Evolutionary conservation across 371 early-diverging fungal species (phyloP), one percentile per base, ranked within the genome.

Genomic region (Mortierella sp.): DNA sequence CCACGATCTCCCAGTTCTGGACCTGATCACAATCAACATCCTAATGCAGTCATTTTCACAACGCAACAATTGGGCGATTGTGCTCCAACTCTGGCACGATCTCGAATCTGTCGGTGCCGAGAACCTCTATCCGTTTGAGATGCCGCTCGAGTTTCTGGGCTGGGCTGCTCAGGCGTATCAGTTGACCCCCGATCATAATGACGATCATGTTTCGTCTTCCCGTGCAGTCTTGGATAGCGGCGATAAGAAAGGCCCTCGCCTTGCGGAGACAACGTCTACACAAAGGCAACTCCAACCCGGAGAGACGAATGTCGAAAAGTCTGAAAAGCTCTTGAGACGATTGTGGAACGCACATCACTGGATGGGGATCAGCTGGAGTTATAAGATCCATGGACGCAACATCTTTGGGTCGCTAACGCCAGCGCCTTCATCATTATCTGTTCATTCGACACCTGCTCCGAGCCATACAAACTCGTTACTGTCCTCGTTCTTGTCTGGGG

Each of bases 111-210:
- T 75, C 9, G 69, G 69, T 8, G 51, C 63, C 11, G 68, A 73
- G 19, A 52, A 63, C 4, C 26, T 73, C 42, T 59, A 73, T 32
- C 73, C 73, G 39, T 51, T 50, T 46, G 49, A 54, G 60, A 60
- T 75, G 53, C 75, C 75, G 42, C 50, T 55, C 30, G 75, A 75
- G 51, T 51, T 68, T 34, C 28, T 68, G 41, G 69, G 69, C 12
- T 64, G 58, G 68, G 69, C 69, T 6, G 68, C 75, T 4, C 64
- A 64, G 21, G 75, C 75, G 12, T 68, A 63, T 41, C 54, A 66
- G 39, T 17, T 46, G 58, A 53, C 54, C 11, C 34, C 67, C 8
- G 58, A 54, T 4, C 46, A 11, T 34, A 28, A 39, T 23, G 51
- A 43, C 2, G 44, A 30, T 43, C 9, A 11, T 21, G 31, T 27